phyloP scores from a whole-genome alignment of 192 early-diverging fungal genomes.

The Podila epigama region DNA sequence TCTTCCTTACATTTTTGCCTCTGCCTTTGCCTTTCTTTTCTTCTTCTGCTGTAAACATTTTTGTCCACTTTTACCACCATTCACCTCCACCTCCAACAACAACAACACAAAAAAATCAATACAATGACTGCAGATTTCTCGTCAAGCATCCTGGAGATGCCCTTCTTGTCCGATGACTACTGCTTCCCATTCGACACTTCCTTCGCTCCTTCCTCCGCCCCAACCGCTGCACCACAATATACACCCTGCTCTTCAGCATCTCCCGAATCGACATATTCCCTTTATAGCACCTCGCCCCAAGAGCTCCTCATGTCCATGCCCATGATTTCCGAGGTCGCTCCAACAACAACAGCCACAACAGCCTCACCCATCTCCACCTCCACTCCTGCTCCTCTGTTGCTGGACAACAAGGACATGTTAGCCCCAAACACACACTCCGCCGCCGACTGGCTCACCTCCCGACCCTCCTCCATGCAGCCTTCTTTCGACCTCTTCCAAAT shows the following conservation, averaged over 20 bases:
- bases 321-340: background rate
- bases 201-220: background rate
- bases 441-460: slow-evolving; percentile 2
- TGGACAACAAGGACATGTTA: slow-evolving; percentile 22
- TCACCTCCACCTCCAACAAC: background rate
- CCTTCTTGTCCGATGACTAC: slow-evolving; percentile 35
- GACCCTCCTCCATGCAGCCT: background rate
- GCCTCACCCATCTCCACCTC: background rate
- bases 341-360: slow-evolving; percentile 4
- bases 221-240: background rate
- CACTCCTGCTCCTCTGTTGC: slow-evolving; percentile 12
- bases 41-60: background rate
- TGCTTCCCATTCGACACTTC: slow-evolving; percentile 5
- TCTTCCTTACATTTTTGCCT: too few species aligned
- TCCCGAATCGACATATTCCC: slow-evolving; percentile 5
- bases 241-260: background rate
- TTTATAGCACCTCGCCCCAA: slow-evolving; percentile 16
- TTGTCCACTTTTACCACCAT: background rate
- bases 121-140: background rate
- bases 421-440: background rate
- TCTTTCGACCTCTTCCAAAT: slow-evolving; percentile 14
- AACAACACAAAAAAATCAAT: background rate
- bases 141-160: slow-evolving; percentile 28
- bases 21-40: background rate
- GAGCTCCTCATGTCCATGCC: slow-evolving; percentile 5